phyloP scores from a whole-genome alignment of 177 flowering plant species.

The Vitis hybrid region DNA sequence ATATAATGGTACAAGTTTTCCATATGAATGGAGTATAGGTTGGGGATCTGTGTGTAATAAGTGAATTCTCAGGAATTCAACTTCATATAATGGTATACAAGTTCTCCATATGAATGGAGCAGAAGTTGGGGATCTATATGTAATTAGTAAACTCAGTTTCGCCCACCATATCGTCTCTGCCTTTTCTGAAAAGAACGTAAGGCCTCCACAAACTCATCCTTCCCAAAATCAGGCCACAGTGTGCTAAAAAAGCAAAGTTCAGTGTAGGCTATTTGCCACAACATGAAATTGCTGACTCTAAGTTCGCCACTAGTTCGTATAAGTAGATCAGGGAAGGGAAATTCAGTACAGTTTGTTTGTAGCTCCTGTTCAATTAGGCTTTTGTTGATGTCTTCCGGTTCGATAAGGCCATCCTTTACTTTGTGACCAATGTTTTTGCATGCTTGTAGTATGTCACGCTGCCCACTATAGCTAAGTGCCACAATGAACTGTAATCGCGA shows the following conservation, averaged over 20 bases:
- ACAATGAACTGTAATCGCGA: constrained; percentile 48
- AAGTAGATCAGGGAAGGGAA: constrained; percentile 70
- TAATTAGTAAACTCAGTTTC: constrained; percentile 5
- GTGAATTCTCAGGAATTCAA: too few relatives aligned
- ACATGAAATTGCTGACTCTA: constrained; percentile 67
- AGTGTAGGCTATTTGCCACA: constrained; percentile 84
- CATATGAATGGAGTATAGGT: too few relatives aligned
- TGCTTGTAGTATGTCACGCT: constrained; percentile 69
- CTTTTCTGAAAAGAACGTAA: constrained; percentile 56
- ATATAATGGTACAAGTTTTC: too few relatives aligned
- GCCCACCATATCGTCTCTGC: constrained; percentile 69
- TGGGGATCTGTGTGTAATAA: too few relatives aligned
- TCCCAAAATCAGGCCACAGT: constrained; percentile 81
- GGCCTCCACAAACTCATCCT: constrained; percentile 56
- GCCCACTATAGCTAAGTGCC: constrained; percentile 74
- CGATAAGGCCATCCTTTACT: constrained; percentile 53
- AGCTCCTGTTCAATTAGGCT: constrained; percentile 58
- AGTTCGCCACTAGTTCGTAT: constrained; percentile 83
- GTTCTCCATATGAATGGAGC: too few relatives aligned
- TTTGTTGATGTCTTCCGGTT: constrained; percentile 47
- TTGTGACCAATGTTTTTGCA: constrained; percentile 60
- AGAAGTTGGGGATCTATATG: neutral
- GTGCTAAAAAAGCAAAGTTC: constrained; percentile 57
- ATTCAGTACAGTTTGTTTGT: constrained; percentile 57
- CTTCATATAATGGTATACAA: too few relatives aligned